These are phyloP conservation scores for Castanea sativa DNA, from an alignment of 306 rosid genomes.

Conservation along the genomic window DNA sequence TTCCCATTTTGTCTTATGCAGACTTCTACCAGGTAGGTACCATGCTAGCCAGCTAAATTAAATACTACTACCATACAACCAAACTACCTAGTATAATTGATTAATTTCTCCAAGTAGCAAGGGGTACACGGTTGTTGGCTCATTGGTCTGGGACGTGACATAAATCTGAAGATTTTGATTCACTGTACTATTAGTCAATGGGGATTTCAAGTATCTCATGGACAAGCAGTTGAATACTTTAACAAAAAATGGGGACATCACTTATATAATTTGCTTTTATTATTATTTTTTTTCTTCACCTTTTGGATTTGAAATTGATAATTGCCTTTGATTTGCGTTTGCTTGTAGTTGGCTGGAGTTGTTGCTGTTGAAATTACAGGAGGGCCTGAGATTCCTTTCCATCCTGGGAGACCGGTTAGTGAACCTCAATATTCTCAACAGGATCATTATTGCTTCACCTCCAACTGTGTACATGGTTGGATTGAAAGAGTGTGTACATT, in stretches of 20 bases:
- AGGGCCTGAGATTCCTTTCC: slow-evolving; percentile 65
- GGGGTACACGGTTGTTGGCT: too few species aligned
- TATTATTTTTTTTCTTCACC: not conserved
- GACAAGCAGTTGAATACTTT: too few species aligned
- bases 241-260: too few species aligned
- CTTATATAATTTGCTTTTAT: not conserved
- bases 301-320: not conserved
- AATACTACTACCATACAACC: not conserved
- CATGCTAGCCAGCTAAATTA: not conserved
- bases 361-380: slow-evolving; percentile 63
- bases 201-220: too few species aligned
- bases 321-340: not conserved
- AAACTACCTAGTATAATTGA: not conserved
- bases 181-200: too few species aligned
- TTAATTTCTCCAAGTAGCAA: too few species aligned
- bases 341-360: slow-evolving; percentile 55
- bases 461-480: not conserved
- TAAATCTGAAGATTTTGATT: too few species aligned
- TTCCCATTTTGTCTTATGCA: slow-evolving; percentile 51
- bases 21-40: slow-evolving; percentile 52
- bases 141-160: too few species aligned
- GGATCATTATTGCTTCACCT: not conserved
- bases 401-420: slow-evolving; percentile 56
- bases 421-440: not conserved
- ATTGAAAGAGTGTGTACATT: not conserved